Evolutionary conservation across 176 grass and related monocot species (phyloP).

Genomic region (Chrysopogon serrulatus): DNA sequence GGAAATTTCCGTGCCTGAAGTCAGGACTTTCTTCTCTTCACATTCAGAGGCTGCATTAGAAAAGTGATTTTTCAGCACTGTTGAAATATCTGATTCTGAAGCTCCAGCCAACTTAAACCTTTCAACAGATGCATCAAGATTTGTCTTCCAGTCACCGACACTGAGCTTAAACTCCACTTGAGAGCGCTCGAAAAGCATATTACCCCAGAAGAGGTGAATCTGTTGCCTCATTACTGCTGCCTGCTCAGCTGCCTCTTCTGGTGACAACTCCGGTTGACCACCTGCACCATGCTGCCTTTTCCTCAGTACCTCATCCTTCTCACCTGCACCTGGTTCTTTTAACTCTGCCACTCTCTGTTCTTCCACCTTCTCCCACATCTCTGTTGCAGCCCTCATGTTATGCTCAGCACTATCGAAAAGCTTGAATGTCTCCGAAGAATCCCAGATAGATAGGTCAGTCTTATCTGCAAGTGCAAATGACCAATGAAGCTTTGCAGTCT

Average conservation of each 20-base stretch:
- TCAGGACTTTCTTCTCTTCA: constrained; percentile 54
- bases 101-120: constrained; percentile 91
- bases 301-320: constrained; percentile 67
- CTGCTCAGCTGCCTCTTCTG: constrained; percentile 81
- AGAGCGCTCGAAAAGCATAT: constrained; percentile 98
- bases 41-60: constrained; percentile 58
- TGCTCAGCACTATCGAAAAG: constrained; percentile 85
- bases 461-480: constrained; percentile 90
- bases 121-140: constrained; percentile 81
- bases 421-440: constrained; percentile 73
- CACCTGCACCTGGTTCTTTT: constrained; percentile 50
- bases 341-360: constrained; percentile 74
- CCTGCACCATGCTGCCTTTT: constrained; percentile 57
- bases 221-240: constrained; percentile 89
- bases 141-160: constrained; percentile 76
- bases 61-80: constrained; percentile 84
- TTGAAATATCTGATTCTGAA: constrained; percentile 87
- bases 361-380: constrained; percentile 99
- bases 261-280: constrained; percentile 61
- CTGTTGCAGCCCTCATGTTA: constrained; percentile 89
- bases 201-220: constrained; percentile 98
- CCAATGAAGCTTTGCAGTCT: constrained; percentile 96
- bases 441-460: constrained; percentile 72
- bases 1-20: constrained; percentile 21
- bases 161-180: constrained; percentile 93